phyloP scores from a whole-genome alignment of 371 early-diverging fungal genomes.

The Mucor piriformis region DNA sequence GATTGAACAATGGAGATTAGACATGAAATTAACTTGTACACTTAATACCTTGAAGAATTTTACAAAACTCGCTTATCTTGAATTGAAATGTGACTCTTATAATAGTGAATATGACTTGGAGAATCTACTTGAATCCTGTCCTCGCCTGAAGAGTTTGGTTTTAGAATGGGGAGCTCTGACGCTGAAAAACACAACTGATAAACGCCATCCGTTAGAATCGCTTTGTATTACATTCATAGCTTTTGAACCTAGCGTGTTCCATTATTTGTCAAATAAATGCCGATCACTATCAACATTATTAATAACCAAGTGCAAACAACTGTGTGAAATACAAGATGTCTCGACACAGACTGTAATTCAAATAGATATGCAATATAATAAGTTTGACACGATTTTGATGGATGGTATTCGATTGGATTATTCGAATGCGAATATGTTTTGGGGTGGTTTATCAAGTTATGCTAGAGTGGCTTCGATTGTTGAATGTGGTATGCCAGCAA shows the following conservation, averaged over 20 bases:
- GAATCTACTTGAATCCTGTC: conserved; percentile 5
- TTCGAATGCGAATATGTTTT: conserved; percentile 4
- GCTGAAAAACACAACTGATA: not conserved
- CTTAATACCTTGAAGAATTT: not conserved
- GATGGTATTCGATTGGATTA: conserved; percentile 18
- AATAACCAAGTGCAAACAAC: conserved; percentile 12
- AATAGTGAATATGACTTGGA: conserved; percentile 14
- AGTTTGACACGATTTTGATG: conserved; percentile 4
- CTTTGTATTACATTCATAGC: conserved; percentile 10
- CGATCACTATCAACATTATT: not conserved
- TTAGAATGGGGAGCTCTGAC: conserved; percentile 18
- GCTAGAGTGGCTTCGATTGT: not conserved
- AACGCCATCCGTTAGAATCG: not conserved
- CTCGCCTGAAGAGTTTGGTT: conserved; percentile 3
- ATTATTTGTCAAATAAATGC: conserved; percentile 5
- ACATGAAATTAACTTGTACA: not conserved
- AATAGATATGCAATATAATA: conserved; percentile 4
- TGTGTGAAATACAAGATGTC: not conserved
- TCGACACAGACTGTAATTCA: conserved; percentile 1
- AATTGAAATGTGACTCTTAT: conserved; percentile 21
- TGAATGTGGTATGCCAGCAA: not conserved
- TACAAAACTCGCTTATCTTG: not conserved
- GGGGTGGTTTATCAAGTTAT: conserved; percentile 12
- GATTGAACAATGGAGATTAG: conserved; percentile 24
- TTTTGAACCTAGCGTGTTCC: conserved; percentile 3